Percentiles rank a stretch among this genome's conserved stretches.
Evolutionary conservation across 108 stramenopile species (phyloP).

Genomic region (Conticribra weissflogii): DNA sequence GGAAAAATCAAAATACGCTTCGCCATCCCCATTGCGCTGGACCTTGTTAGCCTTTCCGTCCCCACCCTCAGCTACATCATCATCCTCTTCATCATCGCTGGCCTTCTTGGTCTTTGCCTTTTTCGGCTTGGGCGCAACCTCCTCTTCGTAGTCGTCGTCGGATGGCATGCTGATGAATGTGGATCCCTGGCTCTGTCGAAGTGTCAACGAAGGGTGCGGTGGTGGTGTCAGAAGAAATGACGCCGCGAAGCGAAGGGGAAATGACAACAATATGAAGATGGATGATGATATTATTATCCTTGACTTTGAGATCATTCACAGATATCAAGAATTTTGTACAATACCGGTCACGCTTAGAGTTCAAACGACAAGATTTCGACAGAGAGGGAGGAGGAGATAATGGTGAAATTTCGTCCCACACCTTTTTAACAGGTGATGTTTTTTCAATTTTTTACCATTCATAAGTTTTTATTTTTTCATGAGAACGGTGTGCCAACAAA

Average conservation of each 20-base stretch:
- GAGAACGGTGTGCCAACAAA: too few species aligned
- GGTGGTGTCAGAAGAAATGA: background rate
- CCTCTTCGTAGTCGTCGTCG: constrained; percentile 12
- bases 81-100: background rate
- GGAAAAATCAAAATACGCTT: constrained; percentile 73
- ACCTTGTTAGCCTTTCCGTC: background rate
- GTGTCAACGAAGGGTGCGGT: background rate
- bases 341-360: too few species aligned
- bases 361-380: too few species aligned
- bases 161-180: constrained; percentile 24
- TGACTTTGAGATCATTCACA: too few species aligned
- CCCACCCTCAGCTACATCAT: constrained; percentile 18
- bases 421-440: too few species aligned
- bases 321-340: too few species aligned
- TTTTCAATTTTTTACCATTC: too few species aligned
- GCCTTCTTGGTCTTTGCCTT: constrained; percentile 9
- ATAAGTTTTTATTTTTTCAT: too few species aligned
- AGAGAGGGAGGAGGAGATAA: too few species aligned
- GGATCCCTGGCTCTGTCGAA: background rate
- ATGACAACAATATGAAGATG: background rate
- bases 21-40: constrained; percentile 67
- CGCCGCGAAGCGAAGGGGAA: background rate
- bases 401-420: too few species aligned
- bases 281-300: too few species aligned
- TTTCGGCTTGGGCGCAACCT: constrained; percentile 18